Evolutionary conservation across 148 eudicot species (phyloP), one percentile per base, ranked within the genome.

Genomic region (Spergularia marina): DNA sequence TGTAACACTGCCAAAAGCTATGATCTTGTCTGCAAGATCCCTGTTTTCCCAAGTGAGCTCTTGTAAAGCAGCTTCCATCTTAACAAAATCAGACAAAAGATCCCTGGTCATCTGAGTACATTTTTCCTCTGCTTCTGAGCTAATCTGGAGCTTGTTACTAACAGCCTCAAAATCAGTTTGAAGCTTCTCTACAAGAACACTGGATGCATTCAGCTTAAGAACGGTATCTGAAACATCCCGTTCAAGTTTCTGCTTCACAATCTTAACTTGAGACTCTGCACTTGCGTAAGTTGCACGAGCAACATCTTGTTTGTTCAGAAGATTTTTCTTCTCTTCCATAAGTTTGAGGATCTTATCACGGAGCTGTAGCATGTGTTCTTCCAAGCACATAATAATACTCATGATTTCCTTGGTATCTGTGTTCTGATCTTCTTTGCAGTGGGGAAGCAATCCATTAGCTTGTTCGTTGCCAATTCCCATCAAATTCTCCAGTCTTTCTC

Each of bases 51-150:
- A 76, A 49, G 85, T 74, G 68, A 92, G 84, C 62, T 92, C 80
- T 70, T 83, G 86, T 71, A 96, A 81, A 64, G 89, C 84, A 39
- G 69, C 76, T 70, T 91, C 92, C 79, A 91, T 80, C 68, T 65
- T 76, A 52, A 79, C 79, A 79, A 90, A 89, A 77, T 89, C 86
- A 79, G 83, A 80, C 63, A 85, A 75, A 76, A 96, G 86, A 75
- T 84, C 86, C 72, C 82, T 79, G 54, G 77, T 83, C 79, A 82
- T 84, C 59, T 57, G 68, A 34, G 79, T 62, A 76, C 76, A 79
- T 14, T 80, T 88, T 71, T 83, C 90, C 80, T 92, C 97, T 57
- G 74, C 82, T 71, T 87, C 91, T 17, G 86, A 87, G 81, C 81
- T 83, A 71, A 55, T 40, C 69, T 80, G 77, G 69, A 90, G 81